Percentiles rank a stretch among this genome's conserved stretches.
Evolutionary conservation across 2,329 filamentous ascomycete species (phyloP).

Genomic region (Diaporthe vaccinii): DNA sequence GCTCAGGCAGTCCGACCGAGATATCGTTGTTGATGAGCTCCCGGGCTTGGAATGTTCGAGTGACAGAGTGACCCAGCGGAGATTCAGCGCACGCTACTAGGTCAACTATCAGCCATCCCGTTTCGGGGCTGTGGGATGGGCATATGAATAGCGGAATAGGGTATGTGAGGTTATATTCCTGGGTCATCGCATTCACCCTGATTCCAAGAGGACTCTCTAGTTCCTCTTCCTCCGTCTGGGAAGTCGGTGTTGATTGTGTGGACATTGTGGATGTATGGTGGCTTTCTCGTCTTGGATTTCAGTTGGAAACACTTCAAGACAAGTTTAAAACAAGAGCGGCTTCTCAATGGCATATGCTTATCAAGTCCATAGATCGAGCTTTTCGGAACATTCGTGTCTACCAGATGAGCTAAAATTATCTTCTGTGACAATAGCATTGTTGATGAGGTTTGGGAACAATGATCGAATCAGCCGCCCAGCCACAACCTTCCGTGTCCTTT

Average conservation of each 20-base stretch:
- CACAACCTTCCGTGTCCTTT: too few species aligned
- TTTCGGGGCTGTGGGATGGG: not conserved
- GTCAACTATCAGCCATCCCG: not conserved
- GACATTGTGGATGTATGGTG: not conserved
- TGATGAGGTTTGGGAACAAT: too few species aligned
- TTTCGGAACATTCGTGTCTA: too few species aligned
- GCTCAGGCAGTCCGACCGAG: not conserved
- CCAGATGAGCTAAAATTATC: too few species aligned
- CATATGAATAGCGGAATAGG: not conserved
- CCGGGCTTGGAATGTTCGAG: constrained; percentile 17
- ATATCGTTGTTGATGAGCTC: constrained; percentile 16
- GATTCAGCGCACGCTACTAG: not conserved
- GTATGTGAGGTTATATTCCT: not conserved
- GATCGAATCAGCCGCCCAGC: too few species aligned
- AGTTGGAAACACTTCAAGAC: not conserved
- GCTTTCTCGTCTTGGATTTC: not conserved
- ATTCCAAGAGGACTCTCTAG: not conserved
- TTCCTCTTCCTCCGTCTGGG: not conserved
- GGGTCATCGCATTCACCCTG: not conserved
- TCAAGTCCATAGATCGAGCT: too few species aligned
- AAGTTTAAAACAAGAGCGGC: not conserved
- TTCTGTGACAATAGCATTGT: too few species aligned
- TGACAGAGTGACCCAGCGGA: not conserved
- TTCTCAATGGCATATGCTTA: too few species aligned
- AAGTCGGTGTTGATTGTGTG: not conserved